Conservation (phyloP, 805 yeast species). For the Jamesozyma spencerorum region DNA sequence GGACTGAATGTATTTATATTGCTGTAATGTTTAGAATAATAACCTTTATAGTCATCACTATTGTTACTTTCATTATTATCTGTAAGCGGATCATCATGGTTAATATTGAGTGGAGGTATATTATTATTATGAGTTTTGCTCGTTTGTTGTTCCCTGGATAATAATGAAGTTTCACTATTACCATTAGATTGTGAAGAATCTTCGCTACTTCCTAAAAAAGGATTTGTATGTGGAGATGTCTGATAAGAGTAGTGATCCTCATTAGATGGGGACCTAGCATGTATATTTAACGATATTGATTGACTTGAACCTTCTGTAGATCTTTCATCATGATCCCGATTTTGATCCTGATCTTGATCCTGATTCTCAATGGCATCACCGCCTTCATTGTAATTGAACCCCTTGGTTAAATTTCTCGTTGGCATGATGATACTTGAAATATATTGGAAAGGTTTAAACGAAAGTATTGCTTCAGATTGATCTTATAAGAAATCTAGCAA, state of each 20-base stretch:
- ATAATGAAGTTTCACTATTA: conserved; percentile 20
- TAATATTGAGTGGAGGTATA: neutral
- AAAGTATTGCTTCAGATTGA: too few species aligned
- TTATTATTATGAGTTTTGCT: neutral
- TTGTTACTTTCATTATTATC: neutral
- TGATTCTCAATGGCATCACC: neutral
- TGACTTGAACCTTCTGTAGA: neutral
- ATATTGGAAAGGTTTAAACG: too few species aligned
- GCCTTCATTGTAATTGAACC: neutral
- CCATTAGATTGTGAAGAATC: neutral
- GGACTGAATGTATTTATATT: conserved; percentile 5
- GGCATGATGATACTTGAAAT: conserved; percentile 3
- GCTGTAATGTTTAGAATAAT: conserved; percentile 18
- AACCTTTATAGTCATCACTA: conserved; percentile 24
- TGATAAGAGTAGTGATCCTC: too few species aligned
- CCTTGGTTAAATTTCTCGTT: conserved; percentile 8
- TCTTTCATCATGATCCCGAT: neutral
- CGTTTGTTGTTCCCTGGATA: neutral
- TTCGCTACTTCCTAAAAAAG: conserved; percentile 4
- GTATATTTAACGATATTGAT: neutral
- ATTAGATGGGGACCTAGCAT: neutral
- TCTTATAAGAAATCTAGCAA: too few species aligned
- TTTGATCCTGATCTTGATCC: neutral
- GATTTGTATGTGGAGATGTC: conserved; percentile 5
- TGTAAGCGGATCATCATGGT: neutral